Base-by-base conservation (phyloP, 495 filamentous ascomycete species). In the Penicillium parvum region DNA sequence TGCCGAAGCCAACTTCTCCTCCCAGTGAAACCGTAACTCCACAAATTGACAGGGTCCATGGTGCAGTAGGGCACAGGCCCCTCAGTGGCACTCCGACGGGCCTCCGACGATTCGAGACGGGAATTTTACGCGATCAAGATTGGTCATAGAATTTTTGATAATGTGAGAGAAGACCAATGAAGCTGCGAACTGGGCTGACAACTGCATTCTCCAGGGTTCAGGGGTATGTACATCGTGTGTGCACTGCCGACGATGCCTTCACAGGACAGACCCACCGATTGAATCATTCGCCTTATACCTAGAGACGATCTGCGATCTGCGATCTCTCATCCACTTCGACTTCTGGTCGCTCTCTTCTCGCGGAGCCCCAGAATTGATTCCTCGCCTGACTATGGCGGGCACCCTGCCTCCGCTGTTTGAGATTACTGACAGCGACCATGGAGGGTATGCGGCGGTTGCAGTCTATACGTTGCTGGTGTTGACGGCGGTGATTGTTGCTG, bases 381-480 rank as follows among this genome's bases (percentile, higher is more conserved):
- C 19, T 27, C 28, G 18, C 25, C 14, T 40, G 11, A 28, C 32
- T 5, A 51, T 53, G 47, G 56, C 58, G 11, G 58, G 58, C 32
- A 57, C 52, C 7, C 17, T 59, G 25, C 58, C 58, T 30, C 58
- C 58, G 21, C 45, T 62, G n/a, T 62, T 62, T 36, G 34, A 43
- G 15, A 62, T 62, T 20, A 49, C 58, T 8, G 52, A 51, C n/a
- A 45, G 52, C 14, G 58, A 62, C 40, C 55, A 60, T 37, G 58
- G 52, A 7, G 58, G 58, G 20, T 62, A 60, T 40, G 41, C 45
- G 4, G 56, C 55, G 12, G 58, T 62, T 17, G 35, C 56, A 11
- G 25, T 51, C 4, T 62, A 62, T 41, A 62, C 58, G 7, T 34
- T 62, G 10, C 41, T 62, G 3, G 42, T 43, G 9, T 43, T 62